A percentile compares a stretch with the other conserved stretches of the same genome.
Conservation (phyloP, 2,329 filamentous ascomycete genomes). For the Ophidiomyces ophidiicola region DNA sequence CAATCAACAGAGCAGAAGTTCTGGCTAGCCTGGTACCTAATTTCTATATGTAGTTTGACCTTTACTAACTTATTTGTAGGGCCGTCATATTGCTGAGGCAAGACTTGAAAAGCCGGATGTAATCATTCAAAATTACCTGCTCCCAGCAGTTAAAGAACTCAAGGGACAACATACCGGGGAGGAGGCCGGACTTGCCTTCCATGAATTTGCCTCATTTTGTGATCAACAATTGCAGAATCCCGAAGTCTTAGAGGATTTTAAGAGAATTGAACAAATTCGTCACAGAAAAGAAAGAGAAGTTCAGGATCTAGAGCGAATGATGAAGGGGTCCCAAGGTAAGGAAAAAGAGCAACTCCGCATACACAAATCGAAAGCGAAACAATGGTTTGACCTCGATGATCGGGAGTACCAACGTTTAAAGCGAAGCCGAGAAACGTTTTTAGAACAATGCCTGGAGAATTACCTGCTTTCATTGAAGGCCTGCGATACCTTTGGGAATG, state of each 20-base stretch:
- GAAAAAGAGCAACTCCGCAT: conserved; percentile 48
- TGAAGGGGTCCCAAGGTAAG: conserved; percentile 37
- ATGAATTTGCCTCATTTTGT: conserved; percentile 91
- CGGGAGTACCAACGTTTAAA: conserved; percentile 71
- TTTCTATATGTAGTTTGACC: conserved; percentile 8
- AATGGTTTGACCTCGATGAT: conserved; percentile 83
- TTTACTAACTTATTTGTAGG: conserved; percentile 33
- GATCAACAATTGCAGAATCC: conserved; percentile 84
- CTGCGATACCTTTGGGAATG: conserved; percentile 79
- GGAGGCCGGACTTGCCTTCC: conserved; percentile 78
- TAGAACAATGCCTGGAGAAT: conserved; percentile 83
- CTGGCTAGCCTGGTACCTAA: conserved; percentile 60
- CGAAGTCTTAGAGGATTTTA: conserved; percentile 72
- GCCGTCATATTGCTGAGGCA: conserved; percentile 77
- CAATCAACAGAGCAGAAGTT: conserved; percentile 62
- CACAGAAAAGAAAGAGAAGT: conserved; percentile 74
- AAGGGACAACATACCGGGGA: conserved; percentile 53
- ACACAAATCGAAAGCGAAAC: conserved; percentile 59
- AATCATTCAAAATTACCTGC: conserved; percentile 76
- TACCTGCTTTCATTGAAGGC: conserved; percentile 75
- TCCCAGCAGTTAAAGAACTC: conserved; percentile 71
- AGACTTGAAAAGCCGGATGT: conserved; percentile 80
- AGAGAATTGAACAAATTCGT: conserved; percentile 64
- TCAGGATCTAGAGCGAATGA: conserved; percentile 53
- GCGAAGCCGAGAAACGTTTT: conserved; percentile 64